These are phyloP conservation scores for Mortierella hygrophila DNA, from an alignment of 192 early-diverging fungal species.

Conservation along the genomic window DNA sequence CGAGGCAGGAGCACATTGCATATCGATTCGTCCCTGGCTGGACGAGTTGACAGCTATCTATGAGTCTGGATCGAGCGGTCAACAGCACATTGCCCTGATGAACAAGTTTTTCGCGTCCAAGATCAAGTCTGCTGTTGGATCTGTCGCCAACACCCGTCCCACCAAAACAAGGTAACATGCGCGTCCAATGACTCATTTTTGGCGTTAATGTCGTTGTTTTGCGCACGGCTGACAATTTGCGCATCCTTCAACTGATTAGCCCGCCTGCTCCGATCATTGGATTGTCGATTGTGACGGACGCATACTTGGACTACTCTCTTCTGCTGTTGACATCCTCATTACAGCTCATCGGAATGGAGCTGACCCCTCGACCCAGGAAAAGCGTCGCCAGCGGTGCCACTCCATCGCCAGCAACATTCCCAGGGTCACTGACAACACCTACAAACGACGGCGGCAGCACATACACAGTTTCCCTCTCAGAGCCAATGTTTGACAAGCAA, in stretches of 20 bases:
- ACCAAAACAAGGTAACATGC: conserved; percentile 37
- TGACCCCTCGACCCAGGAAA: conserved; percentile 50
- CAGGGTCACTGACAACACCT: neutral
- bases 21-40: conserved; percentile 72
- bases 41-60: conserved; percentile 48
- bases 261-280: conserved; percentile 69
- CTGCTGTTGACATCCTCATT: conserved; percentile 67
- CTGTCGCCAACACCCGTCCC: conserved; percentile 34
- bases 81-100: conserved; percentile 12
- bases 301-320: conserved; percentile 80
- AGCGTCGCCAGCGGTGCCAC: neutral
- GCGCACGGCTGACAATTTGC: no score
- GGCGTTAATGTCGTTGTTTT: neutral
- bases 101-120: conserved; percentile 23
- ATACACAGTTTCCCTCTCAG: conserved; percentile 42
- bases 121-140: conserved; percentile 31
- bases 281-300: conserved; percentile 68
- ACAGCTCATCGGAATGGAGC: conserved; percentile 66
- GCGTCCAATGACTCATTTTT: neutral
- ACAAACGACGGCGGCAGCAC: conserved; percentile 7
- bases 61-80: conserved; percentile 21
- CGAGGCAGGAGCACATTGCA: conserved; percentile 74
- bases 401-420: neutral
- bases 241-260: conserved; percentile 17
- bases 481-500: conserved; percentile 55